These are phyloP conservation scores for Hypoxylon intermedium DNA, from an alignment of 495 filamentous ascomycete species.

Conservation along the genomic window DNA sequence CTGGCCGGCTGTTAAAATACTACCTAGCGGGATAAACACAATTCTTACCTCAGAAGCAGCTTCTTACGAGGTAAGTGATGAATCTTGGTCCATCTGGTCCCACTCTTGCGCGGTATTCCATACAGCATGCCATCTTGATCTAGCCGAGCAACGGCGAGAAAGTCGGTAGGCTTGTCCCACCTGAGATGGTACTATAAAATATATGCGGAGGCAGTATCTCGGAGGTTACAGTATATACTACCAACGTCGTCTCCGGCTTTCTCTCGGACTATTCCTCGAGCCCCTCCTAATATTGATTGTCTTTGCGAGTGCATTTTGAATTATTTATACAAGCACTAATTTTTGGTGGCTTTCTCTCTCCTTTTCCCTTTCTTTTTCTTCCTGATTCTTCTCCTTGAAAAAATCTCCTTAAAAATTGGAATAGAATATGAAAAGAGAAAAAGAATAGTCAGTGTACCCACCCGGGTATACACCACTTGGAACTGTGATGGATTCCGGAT, in stretches of 20 bases:
- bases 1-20: slow-evolving; percentile 32
- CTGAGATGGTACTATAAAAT: slow-evolving; percentile 2
- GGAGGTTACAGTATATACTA: slow-evolving; percentile 3
- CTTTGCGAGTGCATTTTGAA: no score
- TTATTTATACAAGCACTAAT: no score
- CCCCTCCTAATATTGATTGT: no score
- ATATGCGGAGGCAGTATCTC: background rate
- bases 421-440: no score
- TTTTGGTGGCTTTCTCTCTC: background rate
- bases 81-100: slow-evolving; percentile 37
- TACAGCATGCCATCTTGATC: slow-evolving; percentile 36
- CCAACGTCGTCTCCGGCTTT: slow-evolving; percentile 12
- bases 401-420: no score
- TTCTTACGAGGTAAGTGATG: slow-evolving; percentile 3
- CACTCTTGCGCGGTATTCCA: slow-evolving; percentile 31
- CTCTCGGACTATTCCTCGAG: slow-evolving; percentile 16
- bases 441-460: no score
- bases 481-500: no score
- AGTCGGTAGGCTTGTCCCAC: slow-evolving; percentile 14
- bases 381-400: no score
- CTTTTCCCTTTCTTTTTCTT: no score
- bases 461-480: no score
- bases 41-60: slow-evolving; percentile 10
- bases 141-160: slow-evolving; percentile 23
- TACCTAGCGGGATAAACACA: slow-evolving; percentile 21